Evolutionary conservation across 176 grass and related monocot species (phyloP), one percentile per base, ranked within the genome.

Genomic region (Dendrocalamus sinicus): DNA sequence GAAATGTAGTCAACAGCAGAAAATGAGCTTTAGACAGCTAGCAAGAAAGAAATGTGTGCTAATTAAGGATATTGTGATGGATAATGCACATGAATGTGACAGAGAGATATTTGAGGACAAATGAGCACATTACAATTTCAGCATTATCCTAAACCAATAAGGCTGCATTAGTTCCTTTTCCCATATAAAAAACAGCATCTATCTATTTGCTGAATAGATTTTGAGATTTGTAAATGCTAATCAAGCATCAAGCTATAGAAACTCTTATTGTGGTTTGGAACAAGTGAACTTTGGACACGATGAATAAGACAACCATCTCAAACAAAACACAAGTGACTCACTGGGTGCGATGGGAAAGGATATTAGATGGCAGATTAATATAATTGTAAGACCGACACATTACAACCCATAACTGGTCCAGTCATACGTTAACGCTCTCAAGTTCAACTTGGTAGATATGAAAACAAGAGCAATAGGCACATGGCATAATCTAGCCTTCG

Each of bases 1-100:
- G 84, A 87, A 94, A 85, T 63, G 67, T 81, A 73, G 30, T 35
- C 39, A 68, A 23, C 70, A 72, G 7, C 55, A 59, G 75, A 80
- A 84, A 45, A 78, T 67, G 26, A 83, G 48, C 37, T 52, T 51
- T 78, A 60, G 39, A 73, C 6, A 22, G 15, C 65, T n/a, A 86
- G 48, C 60, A 86, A 73, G 75, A 72, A 46, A 55, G 14, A 63
- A 73, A 72, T 13, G 41, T 62, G 24, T 47, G 10, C 15, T 15
- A 46, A 59, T n/a, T 60, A 37, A 83, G 17, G 12, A 73, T 35
- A 73, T 43, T 23, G 48, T 48, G 12, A 23, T 46, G 52, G 52
- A 45, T 59, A 43, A 26, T 72, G 52, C 54, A 68, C 16, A 60
- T 60, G 26, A 69, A 19, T 39, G 69, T 72, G 73, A 73, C 54